Evolutionary conservation across 257 asterid genomes (phyloP), one percentile per base, ranked within the genome.

Genomic region (Nemophila menziesii): DNA sequence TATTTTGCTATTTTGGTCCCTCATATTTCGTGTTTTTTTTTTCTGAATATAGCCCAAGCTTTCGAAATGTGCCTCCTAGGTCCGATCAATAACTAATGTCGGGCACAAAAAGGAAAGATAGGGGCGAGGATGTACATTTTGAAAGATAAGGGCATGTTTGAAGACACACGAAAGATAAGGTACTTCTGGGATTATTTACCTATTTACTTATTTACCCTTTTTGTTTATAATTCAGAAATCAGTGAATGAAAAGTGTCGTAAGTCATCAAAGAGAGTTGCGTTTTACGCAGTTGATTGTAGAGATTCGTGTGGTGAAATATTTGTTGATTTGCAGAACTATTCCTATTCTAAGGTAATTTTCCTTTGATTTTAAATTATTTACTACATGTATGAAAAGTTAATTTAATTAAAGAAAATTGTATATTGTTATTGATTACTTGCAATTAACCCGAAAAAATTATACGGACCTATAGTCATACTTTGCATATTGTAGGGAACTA

Each of bases 261-360:
- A 74, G 66, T 62, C 44, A 48, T 62, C 65, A 41, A 90, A 77
- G 63, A 94, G 92, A 13, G 66, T 77, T 40, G 79, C 94, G 33
- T 90, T 85, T 74, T 90, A 90, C 58, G 46, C 79, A 13, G 94
- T 90, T 55, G 94, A 90, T 56, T 85, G 94, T 66, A 80, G 94
- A 65, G 98, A 77, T 63, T 78, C 86, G 3, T 90, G 98, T 47
- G 98, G 93, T 39, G 98, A 90, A 75, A 70, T 90, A 57, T 90
- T 90, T 66, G 87, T 85, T 56, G 98, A 90, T 69, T 74, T 90
- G 81, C 93, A 90, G 73, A 75, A 69, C 52, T 85, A 71, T 65
- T 55, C 55, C 49, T 90, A 85, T 53, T 60, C 92, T 46, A 81
- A 90, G 96, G 98, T 85, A 38, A 34, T 27, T n/a, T 15, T 29